Evolutionary conservation across 2,329 filamentous ascomycete species (phyloP).

Genomic region (Trichoderma atrobrunneum): DNA sequence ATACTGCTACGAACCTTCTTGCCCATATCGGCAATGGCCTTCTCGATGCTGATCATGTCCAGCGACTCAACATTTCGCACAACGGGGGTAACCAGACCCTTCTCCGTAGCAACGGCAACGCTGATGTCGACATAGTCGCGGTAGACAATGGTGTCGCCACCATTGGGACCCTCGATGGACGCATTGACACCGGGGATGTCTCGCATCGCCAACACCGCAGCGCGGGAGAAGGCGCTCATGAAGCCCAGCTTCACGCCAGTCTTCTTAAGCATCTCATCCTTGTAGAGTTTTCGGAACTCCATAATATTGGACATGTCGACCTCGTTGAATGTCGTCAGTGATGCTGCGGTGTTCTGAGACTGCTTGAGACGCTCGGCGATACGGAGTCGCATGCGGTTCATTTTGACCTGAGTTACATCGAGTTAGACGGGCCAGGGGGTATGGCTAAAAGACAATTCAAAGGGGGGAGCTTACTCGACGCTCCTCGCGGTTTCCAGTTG

Average conservation of each 20-base stretch:
- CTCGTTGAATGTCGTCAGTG: constrained; percentile 97
- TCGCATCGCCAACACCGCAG: constrained; percentile 86
- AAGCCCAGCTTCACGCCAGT: constrained; percentile 98
- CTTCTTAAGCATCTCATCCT: constrained; percentile 94
- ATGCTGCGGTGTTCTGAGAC: constrained; percentile 96
- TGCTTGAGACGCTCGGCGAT: constrained; percentile 98
- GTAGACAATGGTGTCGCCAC: constrained; percentile 97
- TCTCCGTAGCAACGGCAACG: constrained; percentile 94
- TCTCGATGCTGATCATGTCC: constrained; percentile 87
- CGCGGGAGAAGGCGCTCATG: constrained; percentile 96
- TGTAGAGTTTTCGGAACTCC: constrained; percentile 96
- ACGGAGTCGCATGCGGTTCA: constrained; percentile 98
- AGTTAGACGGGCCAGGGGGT: background rate
- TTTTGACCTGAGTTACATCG: constrained; percentile 71
- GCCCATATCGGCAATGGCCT: constrained; percentile 86
- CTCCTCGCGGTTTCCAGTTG: constrained; percentile 74
- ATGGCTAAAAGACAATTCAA: background rate
- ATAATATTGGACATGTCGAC: constrained; percentile 98
- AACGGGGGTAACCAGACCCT: constrained; percentile 93
- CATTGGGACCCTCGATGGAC: constrained; percentile 91
- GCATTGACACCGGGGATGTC: constrained; percentile 95
- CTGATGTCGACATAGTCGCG: constrained; percentile 97
- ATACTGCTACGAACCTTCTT: constrained; percentile 69
- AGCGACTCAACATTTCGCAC: constrained; percentile 88
- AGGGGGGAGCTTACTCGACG: constrained; percentile 64